Base-by-base conservation (phyloP, 352 stramenopile genomes). In the Thalassiosira hispida region DNA sequence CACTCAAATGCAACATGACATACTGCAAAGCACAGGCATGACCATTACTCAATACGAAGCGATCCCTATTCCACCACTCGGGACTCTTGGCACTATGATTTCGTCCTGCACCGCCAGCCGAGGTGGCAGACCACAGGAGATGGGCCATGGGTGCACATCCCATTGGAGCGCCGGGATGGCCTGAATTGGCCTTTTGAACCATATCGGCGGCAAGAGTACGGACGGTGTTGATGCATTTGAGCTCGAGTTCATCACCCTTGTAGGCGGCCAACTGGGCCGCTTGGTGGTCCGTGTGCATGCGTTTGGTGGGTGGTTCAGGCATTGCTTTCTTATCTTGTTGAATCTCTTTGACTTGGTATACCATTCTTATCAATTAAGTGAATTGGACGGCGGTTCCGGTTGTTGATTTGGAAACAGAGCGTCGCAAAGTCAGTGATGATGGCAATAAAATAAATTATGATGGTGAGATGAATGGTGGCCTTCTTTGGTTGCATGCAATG, bases 21-120 rank as follows among this genome's bases (percentile, higher is more conserved):
- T 99, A 99, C 86, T 98, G 97, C 62, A 99, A 93, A 35, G 97
- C 97, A 90, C 97, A 99, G 31, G 95, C 96, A 89, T 99, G 98
- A 70, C 98, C 98, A 87, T 99, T 99, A 56, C 95, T 98, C 59
- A 99, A 93, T 61, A 99, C 96, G 85, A 99, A 99, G 81, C 97
- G 96, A 92, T 99, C 97, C 46, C 97, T 96, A 88, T 98, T 98
- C 86, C 93, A 96, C 94, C 94, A 98, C 18, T 91, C 77, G 18
- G 93, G 91, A 74, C 94, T 84, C 18, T 70, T 84, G 11, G 94
- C 83, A 18, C 86, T 92, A 69, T 96, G 96, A 51, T 94, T 96
- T 91, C 97, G 95, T 4, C 74, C 74, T 8, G 29, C 68, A 0
- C 74, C 74, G 14, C 57, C 66, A 18, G 57, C 27, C 11, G 63